phyloP scores from a whole-genome alignment of 305 asterid genomes.

The Solanum aculeatissimum region DNA sequence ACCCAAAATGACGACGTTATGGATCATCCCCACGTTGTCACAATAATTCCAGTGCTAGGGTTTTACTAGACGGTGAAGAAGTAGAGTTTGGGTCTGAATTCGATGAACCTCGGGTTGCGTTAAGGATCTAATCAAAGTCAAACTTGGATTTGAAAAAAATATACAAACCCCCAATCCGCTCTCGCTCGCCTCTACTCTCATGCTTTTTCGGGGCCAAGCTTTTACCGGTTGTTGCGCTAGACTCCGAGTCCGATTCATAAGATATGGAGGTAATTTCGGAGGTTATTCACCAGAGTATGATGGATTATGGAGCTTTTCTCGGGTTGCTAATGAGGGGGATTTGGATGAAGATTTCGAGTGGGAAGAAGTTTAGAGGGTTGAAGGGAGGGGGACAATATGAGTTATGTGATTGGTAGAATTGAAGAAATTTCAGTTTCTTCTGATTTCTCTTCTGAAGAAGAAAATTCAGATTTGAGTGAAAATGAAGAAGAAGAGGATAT shows the following conservation, averaged over 20 bases:
- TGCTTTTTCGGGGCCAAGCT: too few relatives aligned
- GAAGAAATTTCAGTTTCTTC: constrained; percentile 14
- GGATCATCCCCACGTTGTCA: neutral
- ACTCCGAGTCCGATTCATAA: constrained; percentile 67
- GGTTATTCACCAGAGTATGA: constrained; percentile 3
- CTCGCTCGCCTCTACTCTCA: too few relatives aligned
- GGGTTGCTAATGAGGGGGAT: neutral
- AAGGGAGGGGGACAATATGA: neutral
- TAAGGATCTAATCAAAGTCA: too few relatives aligned
- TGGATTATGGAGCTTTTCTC: constrained; percentile 9
- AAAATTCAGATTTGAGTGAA: constrained; percentile 17
- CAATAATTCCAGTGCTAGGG: neutral
- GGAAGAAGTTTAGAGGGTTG: neutral
- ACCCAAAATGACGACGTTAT: constrained; percentile 9
- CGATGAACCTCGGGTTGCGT: constrained; percentile 43
- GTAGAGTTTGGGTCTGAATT: constrained; percentile 17
- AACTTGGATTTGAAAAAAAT: too few relatives aligned
- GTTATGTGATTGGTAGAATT: neutral
- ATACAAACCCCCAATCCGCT: too few relatives aligned
- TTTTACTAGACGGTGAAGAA: constrained; percentile 13
- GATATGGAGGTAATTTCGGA: constrained; percentile 41
- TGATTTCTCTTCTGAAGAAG: constrained; percentile 6
- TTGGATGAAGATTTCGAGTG: neutral
- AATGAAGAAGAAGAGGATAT: constrained; percentile 19
- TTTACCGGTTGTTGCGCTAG: constrained; percentile 41